Base-by-base conservation (phyloP, 1,284 basidiomycete genomes). In the Marasmius tenuissimus region DNA sequence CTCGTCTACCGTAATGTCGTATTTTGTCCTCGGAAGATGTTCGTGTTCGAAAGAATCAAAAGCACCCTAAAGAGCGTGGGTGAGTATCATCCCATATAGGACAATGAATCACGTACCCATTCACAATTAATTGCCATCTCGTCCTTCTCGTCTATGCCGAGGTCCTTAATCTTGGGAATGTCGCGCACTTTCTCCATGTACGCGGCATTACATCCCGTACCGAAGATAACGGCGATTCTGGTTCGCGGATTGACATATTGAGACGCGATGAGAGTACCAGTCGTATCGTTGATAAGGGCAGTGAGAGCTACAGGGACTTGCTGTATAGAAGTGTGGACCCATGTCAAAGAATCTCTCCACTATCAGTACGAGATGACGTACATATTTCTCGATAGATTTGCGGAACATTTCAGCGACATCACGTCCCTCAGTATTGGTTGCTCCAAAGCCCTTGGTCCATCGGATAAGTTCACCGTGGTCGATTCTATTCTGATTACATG, bases 381-480 rank as follows among this genome's bases (percentile, higher is more conserved):
- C 91, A 68, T 84, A 80, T 84, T 87, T 93, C 65, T 84, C 81
- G 56, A 99, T 85, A 35, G 93, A 91, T 65, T 89, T 77, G 59
- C 86, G 84, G 81, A 99, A 97, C 93, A 99, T 96, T 53, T 82
- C 91, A 5, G 92, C 96, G 37, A 97, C 96, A 73, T 99, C 94
- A 61, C 86, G 81, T 14, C 96, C 96, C 76, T 99, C 97, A 20
- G 94, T 96, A 73, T 96, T 95, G 6, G 87, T 76, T 1, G 93
- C 93, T 42, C 95, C 95, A 71, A 99, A 99, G 66, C 97, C 97
- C 78, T 99, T 99, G 51, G 97, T 99, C 97, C 97, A 99, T 39
- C 96, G 92, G 68, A 98, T 94, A 50, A 99, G 88, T 67, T 87
- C 87, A 53, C 96, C 97, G 70, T 98, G 96, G 76, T 99, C 96